Conservation (phyloP, 106 monocot genomes). For the Allium fistulosum region DNA sequence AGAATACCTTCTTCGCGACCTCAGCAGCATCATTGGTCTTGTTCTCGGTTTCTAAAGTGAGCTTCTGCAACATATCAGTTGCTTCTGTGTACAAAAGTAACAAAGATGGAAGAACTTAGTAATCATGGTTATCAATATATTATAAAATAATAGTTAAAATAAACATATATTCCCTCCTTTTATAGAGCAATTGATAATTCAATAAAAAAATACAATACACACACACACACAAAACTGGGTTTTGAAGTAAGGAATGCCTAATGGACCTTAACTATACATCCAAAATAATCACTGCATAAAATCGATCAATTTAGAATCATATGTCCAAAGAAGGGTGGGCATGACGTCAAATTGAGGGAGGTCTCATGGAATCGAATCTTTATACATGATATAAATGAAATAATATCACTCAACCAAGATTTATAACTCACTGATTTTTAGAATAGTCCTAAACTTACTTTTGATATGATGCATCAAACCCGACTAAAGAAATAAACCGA, state of each 20-base stretch:
- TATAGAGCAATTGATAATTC: neutral
- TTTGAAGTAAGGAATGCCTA: neutral
- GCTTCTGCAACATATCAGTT: slow-evolving; percentile 48
- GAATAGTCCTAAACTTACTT: too few species aligned
- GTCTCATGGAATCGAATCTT: too few species aligned
- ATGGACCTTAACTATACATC: neutral
- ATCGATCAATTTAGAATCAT: neutral
- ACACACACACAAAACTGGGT: neutral
- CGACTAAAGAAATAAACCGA: too few species aligned
- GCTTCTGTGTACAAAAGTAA: slow-evolving; percentile 21
- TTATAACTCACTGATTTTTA: too few species aligned
- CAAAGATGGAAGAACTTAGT: slow-evolving; percentile 9
- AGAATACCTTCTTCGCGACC: slow-evolving; percentile 38
- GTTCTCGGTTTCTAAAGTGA: slow-evolving; percentile 50
- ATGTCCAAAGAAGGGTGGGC: too few species aligned
- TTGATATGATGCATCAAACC: too few species aligned
- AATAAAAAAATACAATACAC: neutral
- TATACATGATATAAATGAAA: too few species aligned
- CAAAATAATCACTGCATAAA: neutral
- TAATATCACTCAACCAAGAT: too few species aligned
- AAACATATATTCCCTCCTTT: neutral
- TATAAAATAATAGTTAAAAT: neutral
- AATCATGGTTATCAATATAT: neutral
- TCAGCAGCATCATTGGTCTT: slow-evolving; percentile 42
- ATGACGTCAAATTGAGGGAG: too few species aligned